Percentiles rank a stretch among this genome's conserved stretches.
Conservation (phyloP, 1,284 basidiomycete genomes). For the Ceratobasidium sp. region DNA sequence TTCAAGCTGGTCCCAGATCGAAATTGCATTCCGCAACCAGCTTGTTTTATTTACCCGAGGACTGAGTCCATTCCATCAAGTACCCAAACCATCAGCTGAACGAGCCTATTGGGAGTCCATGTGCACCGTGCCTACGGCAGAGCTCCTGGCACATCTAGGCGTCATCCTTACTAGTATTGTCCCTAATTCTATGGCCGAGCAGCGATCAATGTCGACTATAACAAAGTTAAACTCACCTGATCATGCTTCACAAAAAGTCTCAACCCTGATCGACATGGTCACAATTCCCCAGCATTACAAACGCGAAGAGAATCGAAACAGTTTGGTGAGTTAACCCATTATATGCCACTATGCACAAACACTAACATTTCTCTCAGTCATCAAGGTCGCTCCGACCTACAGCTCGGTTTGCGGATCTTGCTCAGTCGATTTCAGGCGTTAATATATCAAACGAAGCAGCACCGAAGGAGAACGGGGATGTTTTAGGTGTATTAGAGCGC, state of each 20-base stretch:
- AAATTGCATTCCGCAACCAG: not conserved
- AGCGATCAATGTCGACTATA: conserved; percentile 1
- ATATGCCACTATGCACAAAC: not conserved
- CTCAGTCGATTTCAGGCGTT: not conserved
- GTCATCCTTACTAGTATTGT: conserved; percentile 10
- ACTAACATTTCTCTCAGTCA: not conserved
- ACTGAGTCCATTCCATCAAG: not conserved
- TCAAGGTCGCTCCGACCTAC: not conserved
- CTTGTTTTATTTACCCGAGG: not conserved
- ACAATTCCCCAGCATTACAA: conserved; percentile 17
- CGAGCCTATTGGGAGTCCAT: conserved; percentile 2
- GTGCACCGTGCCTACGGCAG: not conserved
- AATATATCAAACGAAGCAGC: no score
- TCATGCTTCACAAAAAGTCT: conserved; percentile 10
- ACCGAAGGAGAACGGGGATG: not conserved
- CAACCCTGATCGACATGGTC: conserved; percentile 24
- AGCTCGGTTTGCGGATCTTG: conserved; percentile 1
- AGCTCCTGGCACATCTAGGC: conserved; percentile 2
- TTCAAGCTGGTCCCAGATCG: not conserved
- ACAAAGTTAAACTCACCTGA: conserved; percentile 18
- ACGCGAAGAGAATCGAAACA: not conserved
- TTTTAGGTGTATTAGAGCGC: not conserved
- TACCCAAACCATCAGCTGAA: not conserved
- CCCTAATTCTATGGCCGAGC: conserved; percentile 13
- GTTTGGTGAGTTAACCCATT: not conserved